phyloP scores from a whole-genome alignment of 257 asterid genomes.

The Thymus mandschuricus region DNA sequence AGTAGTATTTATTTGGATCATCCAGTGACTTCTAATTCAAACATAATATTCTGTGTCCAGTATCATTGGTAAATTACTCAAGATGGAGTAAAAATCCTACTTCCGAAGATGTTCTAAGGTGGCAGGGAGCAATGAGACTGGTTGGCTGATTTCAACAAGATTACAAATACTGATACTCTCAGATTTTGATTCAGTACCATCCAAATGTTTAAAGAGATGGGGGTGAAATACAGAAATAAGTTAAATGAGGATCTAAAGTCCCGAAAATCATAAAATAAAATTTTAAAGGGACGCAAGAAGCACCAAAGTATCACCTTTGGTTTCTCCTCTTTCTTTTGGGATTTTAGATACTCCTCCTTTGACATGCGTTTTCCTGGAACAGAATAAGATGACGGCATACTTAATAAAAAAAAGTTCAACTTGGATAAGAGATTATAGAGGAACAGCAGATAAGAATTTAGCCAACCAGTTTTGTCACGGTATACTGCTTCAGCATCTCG shows the following conservation, averaged over 20 bases:
- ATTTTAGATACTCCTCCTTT: constrained; percentile 70
- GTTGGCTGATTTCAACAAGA: neutral
- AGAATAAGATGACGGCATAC: constrained; percentile 28
- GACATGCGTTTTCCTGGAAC: constrained; percentile 76
- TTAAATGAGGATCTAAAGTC: neutral
- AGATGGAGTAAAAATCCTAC: no score
- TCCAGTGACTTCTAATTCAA: no score
- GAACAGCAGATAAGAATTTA: constrained; percentile 1
- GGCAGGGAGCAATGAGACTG: neutral
- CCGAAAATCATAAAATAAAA: neutral
- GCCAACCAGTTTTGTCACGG: constrained; percentile 87
- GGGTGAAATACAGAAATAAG: neutral
- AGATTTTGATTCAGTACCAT: no score
- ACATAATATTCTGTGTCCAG: no score
- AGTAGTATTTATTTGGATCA: no score
- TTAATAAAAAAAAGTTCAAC: neutral
- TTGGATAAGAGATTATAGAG: constrained; percentile 14
- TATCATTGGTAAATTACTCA: no score
- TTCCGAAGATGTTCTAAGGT: no score
- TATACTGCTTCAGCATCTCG: constrained; percentile 74
- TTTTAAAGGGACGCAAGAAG: constrained; percentile 14
- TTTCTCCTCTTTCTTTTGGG: constrained; percentile 70
- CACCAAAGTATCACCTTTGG: constrained; percentile 67
- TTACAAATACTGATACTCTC: neutral
- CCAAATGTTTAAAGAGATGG: neutral